A percentile compares a stretch with the other conserved stretches of the same genome.
phyloP scores from a whole-genome alignment of 768 basidiomycete species.

The Candolleomyces aberdarensis region DNA sequence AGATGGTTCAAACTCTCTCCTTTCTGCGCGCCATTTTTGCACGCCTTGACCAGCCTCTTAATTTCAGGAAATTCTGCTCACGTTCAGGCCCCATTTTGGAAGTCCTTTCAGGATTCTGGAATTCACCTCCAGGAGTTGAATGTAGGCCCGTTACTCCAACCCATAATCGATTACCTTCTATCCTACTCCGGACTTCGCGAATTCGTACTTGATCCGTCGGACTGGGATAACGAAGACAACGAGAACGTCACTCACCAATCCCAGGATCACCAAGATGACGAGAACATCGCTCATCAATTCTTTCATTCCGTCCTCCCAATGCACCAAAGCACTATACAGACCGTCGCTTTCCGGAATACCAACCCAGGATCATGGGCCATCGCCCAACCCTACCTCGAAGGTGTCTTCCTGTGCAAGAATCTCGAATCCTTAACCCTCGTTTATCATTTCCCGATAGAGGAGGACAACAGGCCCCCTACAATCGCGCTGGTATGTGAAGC shows the following conservation, averaged over 20 bases:
- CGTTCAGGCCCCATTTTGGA: neutral
- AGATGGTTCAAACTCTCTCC: neutral
- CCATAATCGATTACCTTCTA: neutral
- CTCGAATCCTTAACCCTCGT: no score
- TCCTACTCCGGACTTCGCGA: neutral
- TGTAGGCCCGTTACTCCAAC: neutral
- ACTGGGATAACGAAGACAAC: no score
- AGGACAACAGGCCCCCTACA: no score
- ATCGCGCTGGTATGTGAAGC: no score
- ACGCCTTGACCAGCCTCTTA: neutral
- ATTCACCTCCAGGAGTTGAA: neutral
- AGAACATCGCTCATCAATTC: neutral
- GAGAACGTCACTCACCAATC: no score
- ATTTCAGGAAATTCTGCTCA: neutral
- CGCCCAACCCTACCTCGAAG: no score
- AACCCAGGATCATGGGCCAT: no score
- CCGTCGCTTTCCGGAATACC: neutral
- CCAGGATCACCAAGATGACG: neutral
- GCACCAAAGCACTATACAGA: neutral
- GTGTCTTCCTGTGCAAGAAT: no score
- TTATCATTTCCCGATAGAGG: no score
- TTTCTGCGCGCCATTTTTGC: neutral
- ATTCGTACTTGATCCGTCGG: neutral
- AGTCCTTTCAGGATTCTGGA: neutral
- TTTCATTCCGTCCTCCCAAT: neutral